phyloP scores from a whole-genome alignment of 1,139 yeast species.

The Saccharomyces pastorianus region DNA sequence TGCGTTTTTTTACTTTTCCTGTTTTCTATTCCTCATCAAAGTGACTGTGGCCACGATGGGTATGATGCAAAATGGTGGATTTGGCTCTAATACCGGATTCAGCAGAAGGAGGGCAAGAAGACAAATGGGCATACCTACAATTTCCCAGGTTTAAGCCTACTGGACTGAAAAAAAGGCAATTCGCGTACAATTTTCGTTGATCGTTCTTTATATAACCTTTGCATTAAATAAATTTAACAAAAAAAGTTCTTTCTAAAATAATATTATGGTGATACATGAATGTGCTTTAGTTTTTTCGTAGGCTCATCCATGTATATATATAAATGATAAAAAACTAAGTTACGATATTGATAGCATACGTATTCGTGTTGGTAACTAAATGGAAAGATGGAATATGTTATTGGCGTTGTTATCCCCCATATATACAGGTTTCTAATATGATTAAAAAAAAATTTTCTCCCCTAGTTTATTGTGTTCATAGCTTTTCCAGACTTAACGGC shows the following conservation, averaged over 20 bases:
- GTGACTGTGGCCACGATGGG: conserved; percentile 52
- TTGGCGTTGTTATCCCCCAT: not conserved
- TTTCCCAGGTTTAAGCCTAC: conserved; percentile 59
- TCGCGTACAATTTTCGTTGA: not conserved
- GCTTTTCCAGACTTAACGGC: conserved; percentile 37
- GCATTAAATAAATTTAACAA: not conserved
- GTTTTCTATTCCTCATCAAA: conserved; percentile 66
- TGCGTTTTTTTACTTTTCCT: conserved; percentile 85
- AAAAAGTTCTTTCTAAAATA: not conserved
- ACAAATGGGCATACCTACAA: conserved; percentile 81
- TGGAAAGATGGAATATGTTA: not conserved
- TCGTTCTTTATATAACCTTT: not conserved
- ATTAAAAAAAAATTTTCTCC: not conserved
- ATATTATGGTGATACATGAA: not conserved
- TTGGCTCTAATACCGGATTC: conserved; percentile 38
- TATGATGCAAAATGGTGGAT: conserved; percentile 64
- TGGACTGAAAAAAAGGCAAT: not conserved
- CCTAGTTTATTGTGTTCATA: not conserved
- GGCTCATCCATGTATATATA: not conserved
- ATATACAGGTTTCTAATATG: not conserved
- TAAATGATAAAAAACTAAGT: not conserved
- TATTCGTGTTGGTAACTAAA: not conserved
- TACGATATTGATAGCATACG: not conserved
- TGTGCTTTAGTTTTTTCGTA: not conserved
- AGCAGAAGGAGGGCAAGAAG: conserved; percentile 42